Percentiles rank a stretch among this genome's conserved stretches.
phyloP scores from a whole-genome alignment of 1,284 basidiomycete species.

The Baeospora myosura region DNA sequence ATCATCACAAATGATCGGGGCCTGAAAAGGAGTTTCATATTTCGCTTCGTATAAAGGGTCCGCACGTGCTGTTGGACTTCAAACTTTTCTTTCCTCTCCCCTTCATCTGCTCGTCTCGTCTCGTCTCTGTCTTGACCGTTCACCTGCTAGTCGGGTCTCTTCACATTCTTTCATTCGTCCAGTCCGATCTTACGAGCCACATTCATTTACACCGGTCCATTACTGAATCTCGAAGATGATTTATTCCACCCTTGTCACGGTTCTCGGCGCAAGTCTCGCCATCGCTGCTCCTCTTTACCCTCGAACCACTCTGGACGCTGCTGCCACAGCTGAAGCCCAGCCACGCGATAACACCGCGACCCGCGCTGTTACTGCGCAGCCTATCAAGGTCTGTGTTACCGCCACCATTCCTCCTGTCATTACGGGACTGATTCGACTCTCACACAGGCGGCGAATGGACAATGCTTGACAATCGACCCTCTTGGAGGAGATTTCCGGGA shows the following conservation, averaged over 20 bases:
- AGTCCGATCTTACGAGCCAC: not conserved
- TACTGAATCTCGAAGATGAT: too few relatives aligned
- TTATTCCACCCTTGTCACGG: slow-evolving; percentile 14
- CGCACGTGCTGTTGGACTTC: too few relatives aligned
- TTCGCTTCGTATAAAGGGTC: too few relatives aligned
- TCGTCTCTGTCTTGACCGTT: slow-evolving; percentile 7
- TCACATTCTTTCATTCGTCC: slow-evolving; percentile 10
- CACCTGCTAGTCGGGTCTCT: slow-evolving; percentile 18
- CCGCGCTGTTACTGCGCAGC: slow-evolving; percentile 11
- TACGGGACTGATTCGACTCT: not conserved
- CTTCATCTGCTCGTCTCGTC: slow-evolving; percentile 5
- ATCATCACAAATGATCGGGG: too few relatives aligned
- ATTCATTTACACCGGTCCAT: too few relatives aligned
- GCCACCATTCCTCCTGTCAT: not conserved
- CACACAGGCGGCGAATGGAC: slow-evolving; percentile 15
- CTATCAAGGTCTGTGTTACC: slow-evolving; percentile 9
- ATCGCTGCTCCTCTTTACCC: slow-evolving; percentile 16
- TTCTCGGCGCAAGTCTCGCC: slow-evolving; percentile 16
- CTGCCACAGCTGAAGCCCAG: slow-evolving; percentile 12
- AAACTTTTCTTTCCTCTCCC: slow-evolving; percentile 2
- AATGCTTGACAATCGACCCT: slow-evolving; percentile 15
- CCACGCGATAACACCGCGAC: slow-evolving; percentile 15
- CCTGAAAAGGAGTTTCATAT: too few relatives aligned
- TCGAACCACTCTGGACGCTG: slow-evolving; percentile 15
- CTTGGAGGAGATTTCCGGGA: slow-evolving; percentile 13